These are phyloP conservation scores for Diaporthe humulicola DNA, from an alignment of 2,329 filamentous ascomycete species.

Conservation along the genomic window DNA sequence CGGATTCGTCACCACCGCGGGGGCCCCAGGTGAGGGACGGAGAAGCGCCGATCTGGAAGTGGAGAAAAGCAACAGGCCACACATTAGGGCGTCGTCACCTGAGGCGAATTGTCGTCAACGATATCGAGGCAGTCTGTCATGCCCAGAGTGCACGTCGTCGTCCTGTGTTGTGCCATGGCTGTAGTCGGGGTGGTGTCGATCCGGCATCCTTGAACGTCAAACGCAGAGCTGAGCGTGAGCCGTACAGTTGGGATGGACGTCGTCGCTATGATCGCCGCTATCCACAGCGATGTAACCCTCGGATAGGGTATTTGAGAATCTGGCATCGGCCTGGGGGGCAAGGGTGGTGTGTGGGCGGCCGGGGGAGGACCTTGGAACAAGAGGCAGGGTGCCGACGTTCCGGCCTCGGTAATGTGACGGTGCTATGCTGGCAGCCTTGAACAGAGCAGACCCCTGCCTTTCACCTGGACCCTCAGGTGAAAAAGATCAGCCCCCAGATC, in stretches of 20 bases:
- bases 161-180: slow-evolving; percentile 1
- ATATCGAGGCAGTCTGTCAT: background rate
- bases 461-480: background rate
- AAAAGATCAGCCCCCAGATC: slow-evolving; percentile 5
- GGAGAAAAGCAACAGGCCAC: background rate
- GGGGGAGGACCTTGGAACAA: slow-evolving; percentile 13
- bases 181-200: slow-evolving; percentile 7
- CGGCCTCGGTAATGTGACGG: slow-evolving; percentile 28
- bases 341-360: slow-evolving; percentile 21
- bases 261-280: slow-evolving; percentile 36
- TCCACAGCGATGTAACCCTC: slow-evolving; percentile 35
- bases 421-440: background rate
- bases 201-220: slow-evolving; percentile 31
- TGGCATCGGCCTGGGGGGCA: slow-evolving; percentile 10
- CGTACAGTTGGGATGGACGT: slow-evolving; percentile 34
- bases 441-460: slow-evolving; percentile 18
- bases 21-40: background rate
- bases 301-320: slow-evolving; percentile 23
- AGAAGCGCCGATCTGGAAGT: background rate
- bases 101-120: slow-evolving; percentile 10
- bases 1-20: background rate
- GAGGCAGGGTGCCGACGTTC: slow-evolving; percentile 4
- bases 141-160: background rate
- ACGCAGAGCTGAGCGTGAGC: slow-evolving; percentile 32
- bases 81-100: slow-evolving; percentile 16